Evolutionary conservation across 2,329 filamentous ascomycete genomes (phyloP).

Genomic region (Phialophora chinensis): DNA sequence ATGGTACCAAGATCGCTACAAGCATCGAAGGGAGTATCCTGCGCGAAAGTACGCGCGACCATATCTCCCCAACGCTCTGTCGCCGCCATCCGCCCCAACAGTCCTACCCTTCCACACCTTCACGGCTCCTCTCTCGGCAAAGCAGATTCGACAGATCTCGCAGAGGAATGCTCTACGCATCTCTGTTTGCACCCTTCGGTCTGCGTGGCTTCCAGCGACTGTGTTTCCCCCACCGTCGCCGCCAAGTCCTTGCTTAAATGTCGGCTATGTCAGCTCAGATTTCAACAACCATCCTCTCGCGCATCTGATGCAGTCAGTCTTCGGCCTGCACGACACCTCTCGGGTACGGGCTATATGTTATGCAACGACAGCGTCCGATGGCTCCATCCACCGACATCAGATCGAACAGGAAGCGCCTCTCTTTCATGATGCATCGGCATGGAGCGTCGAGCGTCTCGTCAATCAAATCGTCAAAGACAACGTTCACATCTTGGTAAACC

Average conservation of each 20-base stretch:
- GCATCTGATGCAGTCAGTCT: conserved; percentile 98
- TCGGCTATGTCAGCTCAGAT: conserved; percentile 96
- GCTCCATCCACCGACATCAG: conserved; percentile 84
- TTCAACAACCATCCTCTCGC: conserved; percentile 98
- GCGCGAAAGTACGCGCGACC: conserved; percentile 71
- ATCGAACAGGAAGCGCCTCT: conserved; percentile 92
- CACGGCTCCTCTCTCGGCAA: conserved; percentile 88
- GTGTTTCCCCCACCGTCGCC: conserved; percentile 87
- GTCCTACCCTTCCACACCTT: conserved; percentile 98
- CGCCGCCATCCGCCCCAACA: conserved; percentile 86
- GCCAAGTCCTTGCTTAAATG: conserved; percentile 80
- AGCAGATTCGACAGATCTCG: conserved; percentile 90
- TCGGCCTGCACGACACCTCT: conserved; percentile 79
- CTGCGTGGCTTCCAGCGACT: conserved; percentile 80
- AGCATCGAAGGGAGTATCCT: conserved; percentile 64
- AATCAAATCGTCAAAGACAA: conserved; percentile 84
- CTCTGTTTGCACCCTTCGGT: conserved; percentile 83
- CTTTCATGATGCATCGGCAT: conserved; percentile 85
- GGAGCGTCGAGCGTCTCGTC: conserved; percentile 83
- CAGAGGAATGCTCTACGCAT: conserved; percentile 93
- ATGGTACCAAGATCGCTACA: conserved; percentile 85
- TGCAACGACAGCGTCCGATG: conserved; percentile 89
- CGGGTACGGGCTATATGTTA: conserved; percentile 90
- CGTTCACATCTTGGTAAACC: conserved; percentile 92
- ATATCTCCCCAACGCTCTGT: conserved; percentile 72